Base-by-base conservation (phyloP, 2,329 filamentous ascomycete species). In the Tolypocladium endophyticum region DNA sequence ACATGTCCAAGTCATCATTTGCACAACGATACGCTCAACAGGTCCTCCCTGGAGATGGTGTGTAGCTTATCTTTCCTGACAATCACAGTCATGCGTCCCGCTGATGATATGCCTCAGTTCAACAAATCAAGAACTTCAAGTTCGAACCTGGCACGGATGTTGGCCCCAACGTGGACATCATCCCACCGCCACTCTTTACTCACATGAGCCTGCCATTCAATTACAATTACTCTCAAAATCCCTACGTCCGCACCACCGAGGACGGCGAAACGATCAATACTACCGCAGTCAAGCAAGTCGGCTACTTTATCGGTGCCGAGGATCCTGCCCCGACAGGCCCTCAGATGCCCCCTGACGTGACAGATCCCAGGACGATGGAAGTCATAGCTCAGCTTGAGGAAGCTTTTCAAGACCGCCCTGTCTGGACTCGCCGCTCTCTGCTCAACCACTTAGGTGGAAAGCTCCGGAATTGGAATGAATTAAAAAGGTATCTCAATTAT, bases 221-320 rank as follows among this genome's bases (percentile, higher is more conserved):
- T 67, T 89, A 87, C 72, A 86, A 86, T 63, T 97, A 95, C 74
- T 87, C 89, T 43, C 93, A 97, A 73, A 96, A 96, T 62, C 84
- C 89, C 0, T 87, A 87, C 58, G 87, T 92, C 33, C 86, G 81
- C 57, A 76, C 85, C 58, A 85, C 85, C 4, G 80, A 78, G 47
- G 76, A 79, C 56, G 83, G 82, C 16, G 77, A 77, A 30, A 80
- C 77, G 72, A 83, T 79, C 73, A 89, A 80, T 69, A 83, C 73
- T 67, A 84, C 74, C 66, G 84, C 72, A 54, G 82, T 88, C 71
- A 79, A 84, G 74, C 77, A 83, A 64, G 73, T 81, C 67, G 73
- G 81, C 65, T 75, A 87, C 78, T 81, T 85, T 75, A 72, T 85
- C 72, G 74, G 84, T 68, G 71, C 83, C 74, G 69, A 87, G 35